These are phyloP conservation scores for Caryopteris hybrid DNA, from an alignment of 305 asterid genomes.

Conservation along the genomic window DNA sequence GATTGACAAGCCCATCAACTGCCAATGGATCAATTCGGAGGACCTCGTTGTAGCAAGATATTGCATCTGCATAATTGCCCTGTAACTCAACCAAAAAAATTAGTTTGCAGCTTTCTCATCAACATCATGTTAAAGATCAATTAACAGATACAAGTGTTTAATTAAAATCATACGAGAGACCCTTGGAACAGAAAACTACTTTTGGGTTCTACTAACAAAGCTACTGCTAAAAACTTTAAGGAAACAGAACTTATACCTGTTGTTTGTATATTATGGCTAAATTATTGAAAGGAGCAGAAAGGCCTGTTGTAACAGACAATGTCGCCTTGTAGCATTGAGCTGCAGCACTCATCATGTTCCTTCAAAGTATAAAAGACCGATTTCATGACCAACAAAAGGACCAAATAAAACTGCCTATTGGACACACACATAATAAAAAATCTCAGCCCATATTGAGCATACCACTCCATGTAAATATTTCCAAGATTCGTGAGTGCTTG, in stretches of 20 bases:
- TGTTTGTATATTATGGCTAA: conserved; percentile 93
- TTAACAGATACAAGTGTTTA: conserved; percentile 13
- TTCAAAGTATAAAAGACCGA: conserved; percentile 22
- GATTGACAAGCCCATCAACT: conserved; percentile 95
- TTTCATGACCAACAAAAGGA: conserved; percentile 3
- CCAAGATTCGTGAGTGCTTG: conserved; percentile 99
- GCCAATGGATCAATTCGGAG: conserved; percentile 94
- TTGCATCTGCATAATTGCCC: conserved; percentile 93
- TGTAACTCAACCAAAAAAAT: conserved; percentile 34
- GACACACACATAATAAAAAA: not conserved
- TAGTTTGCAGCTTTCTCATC: not conserved
- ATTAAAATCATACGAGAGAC: not conserved
- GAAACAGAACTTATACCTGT: conserved; percentile 48
- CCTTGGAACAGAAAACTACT: conserved; percentile 2
- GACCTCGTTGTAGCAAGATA: conserved; percentile 95
- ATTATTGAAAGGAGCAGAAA: conserved; percentile 95
- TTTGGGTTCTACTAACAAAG: conserved; percentile 2
- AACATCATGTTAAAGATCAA: not conserved
- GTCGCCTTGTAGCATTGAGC: conserved; percentile 97
- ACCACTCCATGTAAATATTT: conserved; percentile 98
- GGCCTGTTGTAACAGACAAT: conserved; percentile 81
- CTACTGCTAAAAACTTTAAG: not conserved
- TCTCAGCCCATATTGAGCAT: conserved; percentile 20
- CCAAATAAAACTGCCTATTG: not conserved
- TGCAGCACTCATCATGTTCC: conserved; percentile 97